Evolutionary conservation across 2,329 filamentous ascomycete genomes (phyloP).

Genomic region (Aspergillus ochraceus): DNA sequence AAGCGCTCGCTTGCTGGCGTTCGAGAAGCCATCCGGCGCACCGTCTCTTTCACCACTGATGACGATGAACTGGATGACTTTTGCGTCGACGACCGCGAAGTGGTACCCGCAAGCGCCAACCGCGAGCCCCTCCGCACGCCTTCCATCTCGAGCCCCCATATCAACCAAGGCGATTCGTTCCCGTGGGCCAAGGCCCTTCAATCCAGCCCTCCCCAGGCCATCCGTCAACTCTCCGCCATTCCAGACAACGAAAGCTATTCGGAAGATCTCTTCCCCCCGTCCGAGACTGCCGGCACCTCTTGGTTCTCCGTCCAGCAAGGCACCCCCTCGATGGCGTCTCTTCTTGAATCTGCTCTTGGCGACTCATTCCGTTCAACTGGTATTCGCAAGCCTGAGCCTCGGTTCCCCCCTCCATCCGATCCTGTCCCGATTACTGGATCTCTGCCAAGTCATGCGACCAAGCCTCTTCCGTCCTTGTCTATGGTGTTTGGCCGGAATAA

Average conservation of each 20-base stretch:
- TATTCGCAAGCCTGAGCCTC: constrained; percentile 45
- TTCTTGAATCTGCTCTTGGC: constrained; percentile 78
- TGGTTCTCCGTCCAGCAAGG: constrained; percentile 78
- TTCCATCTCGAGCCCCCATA: constrained; percentile 82
- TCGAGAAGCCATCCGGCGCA: constrained; percentile 74
- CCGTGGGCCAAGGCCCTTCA: constrained; percentile 93
- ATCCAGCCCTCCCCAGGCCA: constrained; percentile 66
- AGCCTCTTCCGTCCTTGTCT: constrained; percentile 68
- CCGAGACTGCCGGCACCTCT: constrained; percentile 62
- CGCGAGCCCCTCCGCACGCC: constrained; percentile 94
- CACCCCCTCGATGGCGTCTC: constrained; percentile 79
- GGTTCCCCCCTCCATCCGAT: constrained; percentile 52
- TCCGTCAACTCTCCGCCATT: constrained; percentile 84
- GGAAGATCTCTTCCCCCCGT: constrained; percentile 83
- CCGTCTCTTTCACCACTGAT: constrained; percentile 88
- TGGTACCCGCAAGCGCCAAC: constrained; percentile 77
- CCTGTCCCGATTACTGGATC: constrained; percentile 77
- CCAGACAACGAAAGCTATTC: constrained; percentile 74
- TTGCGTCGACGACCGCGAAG: constrained; percentile 76
- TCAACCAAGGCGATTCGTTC: constrained; percentile 77
- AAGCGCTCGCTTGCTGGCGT: constrained; percentile 80
- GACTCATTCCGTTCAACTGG: constrained; percentile 76
- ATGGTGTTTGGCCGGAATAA: constrained; percentile 73
- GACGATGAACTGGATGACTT: constrained; percentile 93
- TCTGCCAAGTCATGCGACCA: constrained; percentile 63